These are phyloP conservation scores for Magnusiomyces suaveolens DNA, from an alignment of 1,139 yeast genomes.

Conservation along the genomic window DNA sequence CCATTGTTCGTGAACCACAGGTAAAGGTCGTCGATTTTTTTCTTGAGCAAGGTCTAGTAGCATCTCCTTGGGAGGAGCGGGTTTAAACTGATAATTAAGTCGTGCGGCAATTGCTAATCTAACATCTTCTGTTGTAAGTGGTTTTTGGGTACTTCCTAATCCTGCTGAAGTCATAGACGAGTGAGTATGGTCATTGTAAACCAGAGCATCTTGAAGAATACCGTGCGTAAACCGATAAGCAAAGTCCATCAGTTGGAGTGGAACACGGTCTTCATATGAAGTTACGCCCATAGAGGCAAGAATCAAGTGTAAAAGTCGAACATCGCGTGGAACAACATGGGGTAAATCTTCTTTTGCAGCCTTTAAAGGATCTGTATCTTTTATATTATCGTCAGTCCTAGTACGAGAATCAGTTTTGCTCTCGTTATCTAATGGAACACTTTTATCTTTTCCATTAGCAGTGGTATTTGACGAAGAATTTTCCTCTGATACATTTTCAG, in stretches of 20 bases:
- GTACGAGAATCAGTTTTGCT: background rate
- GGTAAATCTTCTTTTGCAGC: slow-evolving; percentile 9
- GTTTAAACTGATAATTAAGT: slow-evolving; percentile 89
- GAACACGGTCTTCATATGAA: slow-evolving; percentile 89
- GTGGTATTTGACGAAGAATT: too few species aligned
- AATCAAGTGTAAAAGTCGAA: slow-evolving; percentile 75
- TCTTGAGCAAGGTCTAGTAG: slow-evolving; percentile 85
- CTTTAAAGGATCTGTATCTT: background rate
- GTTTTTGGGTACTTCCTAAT: slow-evolving; percentile 37
- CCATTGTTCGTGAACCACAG: slow-evolving; percentile 86
- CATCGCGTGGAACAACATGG: slow-evolving; percentile 64
- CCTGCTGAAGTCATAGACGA: slow-evolving; percentile 30
- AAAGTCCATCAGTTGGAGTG: slow-evolving; percentile 90
- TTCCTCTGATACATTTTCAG: too few species aligned
- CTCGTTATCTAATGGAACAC: background rate
- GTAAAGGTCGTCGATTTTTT: slow-evolving; percentile 78
- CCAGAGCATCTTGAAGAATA: slow-evolving; percentile 76
- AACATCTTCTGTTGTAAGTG: slow-evolving; percentile 76
- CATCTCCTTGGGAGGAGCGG: slow-evolving; percentile 89
- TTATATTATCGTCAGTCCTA: background rate
- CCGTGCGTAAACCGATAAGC: slow-evolving; percentile 85
- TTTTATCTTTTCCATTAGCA: background rate
- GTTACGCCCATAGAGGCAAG: slow-evolving; percentile 91
- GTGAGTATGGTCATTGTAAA: slow-evolving; percentile 69
- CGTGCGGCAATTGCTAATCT: slow-evolving; percentile 89